Percentiles rank a stretch among this genome's conserved stretches.
These are phyloP conservation scores for Pythium volutum DNA, from an alignment of 352 stramenopile species.

Conservation along the genomic window DNA sequence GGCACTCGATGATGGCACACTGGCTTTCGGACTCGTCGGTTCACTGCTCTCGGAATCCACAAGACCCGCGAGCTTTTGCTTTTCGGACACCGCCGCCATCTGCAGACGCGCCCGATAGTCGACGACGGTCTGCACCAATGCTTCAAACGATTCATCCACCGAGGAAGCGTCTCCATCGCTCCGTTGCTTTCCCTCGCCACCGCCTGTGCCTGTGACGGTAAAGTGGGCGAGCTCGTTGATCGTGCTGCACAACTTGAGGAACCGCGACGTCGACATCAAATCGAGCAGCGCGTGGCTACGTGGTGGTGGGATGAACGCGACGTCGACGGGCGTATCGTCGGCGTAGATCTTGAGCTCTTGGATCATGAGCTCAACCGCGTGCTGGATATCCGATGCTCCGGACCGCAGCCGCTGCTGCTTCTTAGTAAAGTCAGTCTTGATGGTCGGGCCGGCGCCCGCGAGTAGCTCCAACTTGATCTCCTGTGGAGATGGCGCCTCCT, in stretches of 20 bases:
- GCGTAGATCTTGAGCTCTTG: conserved; percentile 73
- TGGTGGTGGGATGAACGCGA: conserved; percentile 50
- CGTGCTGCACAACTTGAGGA: conserved; percentile 67
- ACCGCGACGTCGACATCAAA: conserved; percentile 65
- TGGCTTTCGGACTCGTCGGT: background rate
- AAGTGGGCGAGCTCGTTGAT: conserved; percentile 75
- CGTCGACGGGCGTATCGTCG: conserved; percentile 38
- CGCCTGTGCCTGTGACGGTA: conserved; percentile 30
- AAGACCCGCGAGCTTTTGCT: conserved; percentile 43
- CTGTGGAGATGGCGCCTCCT: conserved; percentile 27
- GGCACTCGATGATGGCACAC: background rate
- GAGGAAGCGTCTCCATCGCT: background rate
- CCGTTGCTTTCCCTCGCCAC: background rate
- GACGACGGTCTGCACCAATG: conserved; percentile 61
- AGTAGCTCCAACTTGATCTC: conserved; percentile 31
- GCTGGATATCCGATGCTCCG: conserved; percentile 49
- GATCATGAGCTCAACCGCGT: conserved; percentile 56
- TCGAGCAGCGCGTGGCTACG: conserved; percentile 54
- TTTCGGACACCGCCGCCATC: conserved; percentile 69
- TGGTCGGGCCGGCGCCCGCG: conserved; percentile 55
- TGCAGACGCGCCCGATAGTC: conserved; percentile 70
- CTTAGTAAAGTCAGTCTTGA: conserved; percentile 75
- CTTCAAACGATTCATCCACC: conserved; percentile 36
- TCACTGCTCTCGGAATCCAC: conserved; percentile 14
- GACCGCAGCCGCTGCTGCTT: conserved; percentile 68